Base-by-base conservation (phyloP, 2,329 filamentous ascomycete genomes). In the Didymella glomerata region DNA sequence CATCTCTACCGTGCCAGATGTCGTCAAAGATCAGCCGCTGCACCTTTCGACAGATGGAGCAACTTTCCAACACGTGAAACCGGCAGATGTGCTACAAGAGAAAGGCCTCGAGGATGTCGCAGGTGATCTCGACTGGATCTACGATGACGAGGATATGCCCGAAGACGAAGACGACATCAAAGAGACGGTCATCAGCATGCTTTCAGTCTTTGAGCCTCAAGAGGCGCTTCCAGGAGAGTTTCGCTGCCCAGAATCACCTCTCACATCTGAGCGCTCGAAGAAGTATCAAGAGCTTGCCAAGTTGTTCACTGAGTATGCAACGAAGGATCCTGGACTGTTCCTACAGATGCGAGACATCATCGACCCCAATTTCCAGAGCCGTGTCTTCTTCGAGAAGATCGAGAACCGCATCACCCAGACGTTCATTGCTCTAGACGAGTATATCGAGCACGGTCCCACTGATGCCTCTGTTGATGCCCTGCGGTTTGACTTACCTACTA, bases 141-240 rank as follows among this genome's bases (percentile, higher is more conserved):
- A 71, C n/a, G 64, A 70, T 34, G 72, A 76, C 10, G 69, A 68
- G 1, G 60, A 67, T 2, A 27, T 71, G 7, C 68, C 66, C 2
- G 68, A 71, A 36, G 62, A 70, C 8, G 66, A 69, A 30, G 69
- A 73, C n/a, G 72, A 76, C 9, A 68, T 75, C 48, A 68, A 66
- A 28, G 67, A 72, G 27, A 66, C 74, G 20, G 64, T 77, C 8
- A 64, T 66, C 13, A 68, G 69, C n/a, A 74, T 76, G 69, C 67
- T 77, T 11, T 76, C 75, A 1, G 73, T 74, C 22, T 77, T 77
- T 38, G 75, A 77, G 38, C 75, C 75, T 1, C 67, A 70, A 20
- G 69, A 70, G 27, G 72, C 68, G 4, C 63, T 77, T n/a, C 74
- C 75, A 22, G 64, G 60, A 10, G 74, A 77, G 41, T 72, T 77